phyloP scores from a whole-genome alignment of 495 filamentous ascomycete species.

The Lophiostoma macrostomum region DNA sequence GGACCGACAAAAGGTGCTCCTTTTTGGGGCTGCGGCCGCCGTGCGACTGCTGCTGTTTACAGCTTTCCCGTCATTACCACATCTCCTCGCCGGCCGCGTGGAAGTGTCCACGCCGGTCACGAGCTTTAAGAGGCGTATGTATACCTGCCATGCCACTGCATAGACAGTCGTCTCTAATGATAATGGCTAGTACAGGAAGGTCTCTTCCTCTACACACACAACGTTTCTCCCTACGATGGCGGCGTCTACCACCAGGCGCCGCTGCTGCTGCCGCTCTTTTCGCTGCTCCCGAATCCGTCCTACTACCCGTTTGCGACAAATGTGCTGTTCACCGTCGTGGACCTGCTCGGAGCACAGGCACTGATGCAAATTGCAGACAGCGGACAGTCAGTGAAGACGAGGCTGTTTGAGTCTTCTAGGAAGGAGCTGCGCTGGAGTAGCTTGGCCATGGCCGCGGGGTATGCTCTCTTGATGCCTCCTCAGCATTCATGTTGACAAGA shows the following conservation, averaged over 20 bases:
- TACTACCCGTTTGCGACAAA: slow-evolving; percentile 67
- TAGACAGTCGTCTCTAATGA: not conserved
- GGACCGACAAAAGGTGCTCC: slow-evolving; percentile 69
- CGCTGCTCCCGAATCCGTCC: slow-evolving; percentile 68
- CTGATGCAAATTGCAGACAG: slow-evolving; percentile 80
- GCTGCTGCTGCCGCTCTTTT: slow-evolving; percentile 85
- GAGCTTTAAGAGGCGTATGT: slow-evolving; percentile 93
- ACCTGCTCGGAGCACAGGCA: slow-evolving; percentile 80
- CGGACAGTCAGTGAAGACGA: slow-evolving; percentile 67
- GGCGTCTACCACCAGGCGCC: slow-evolving; percentile 97
- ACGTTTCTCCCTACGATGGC: slow-evolving; percentile 96
- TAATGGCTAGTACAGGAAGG: slow-evolving; percentile 78
- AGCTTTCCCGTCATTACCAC: slow-evolving; percentile 78
- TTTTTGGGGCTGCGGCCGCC: slow-evolving; percentile 73
- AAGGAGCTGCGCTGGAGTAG: slow-evolving; percentile 75
- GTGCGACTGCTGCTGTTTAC: slow-evolving; percentile 77
- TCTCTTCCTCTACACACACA: slow-evolving; percentile 89
- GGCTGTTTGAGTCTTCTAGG: slow-evolving; percentile 71
- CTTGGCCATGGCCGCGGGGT: slow-evolving; percentile 76
- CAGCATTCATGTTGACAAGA: slow-evolving; percentile 22
- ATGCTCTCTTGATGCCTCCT: slow-evolving; percentile 25
- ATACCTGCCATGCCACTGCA: not conserved
- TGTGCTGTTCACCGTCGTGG: slow-evolving; percentile 76
- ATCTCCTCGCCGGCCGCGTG: slow-evolving; percentile 83
- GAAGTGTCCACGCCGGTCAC: slow-evolving; percentile 96